Evolutionary conservation across 2,329 filamentous ascomycete genomes (phyloP).

Genomic region (Metarhizium album): DNA sequence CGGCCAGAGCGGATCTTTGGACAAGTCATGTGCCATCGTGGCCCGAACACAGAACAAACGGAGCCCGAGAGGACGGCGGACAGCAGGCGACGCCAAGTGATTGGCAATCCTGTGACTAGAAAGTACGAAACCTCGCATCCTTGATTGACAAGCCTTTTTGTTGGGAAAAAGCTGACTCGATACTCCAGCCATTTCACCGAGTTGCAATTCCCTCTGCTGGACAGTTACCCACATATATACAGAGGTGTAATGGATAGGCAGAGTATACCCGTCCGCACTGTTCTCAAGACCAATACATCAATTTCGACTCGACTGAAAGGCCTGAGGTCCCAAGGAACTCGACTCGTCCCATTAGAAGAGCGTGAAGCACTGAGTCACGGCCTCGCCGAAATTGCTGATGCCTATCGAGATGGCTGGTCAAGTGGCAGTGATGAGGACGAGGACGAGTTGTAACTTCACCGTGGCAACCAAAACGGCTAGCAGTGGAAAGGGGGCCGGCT

Average conservation of each 20-base stretch:
- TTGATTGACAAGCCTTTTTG: neutral
- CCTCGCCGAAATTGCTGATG: slow-evolving; percentile 72
- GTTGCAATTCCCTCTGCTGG: slow-evolving; percentile 49
- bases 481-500: neutral
- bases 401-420: slow-evolving; percentile 81
- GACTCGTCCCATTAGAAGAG: slow-evolving; percentile 62
- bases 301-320: slow-evolving; percentile 59
- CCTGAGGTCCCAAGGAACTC: slow-evolving; percentile 52
- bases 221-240: slow-evolving; percentile 77
- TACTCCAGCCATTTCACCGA: slow-evolving; percentile 5
- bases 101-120: slow-evolving; percentile 18
- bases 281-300: slow-evolving; percentile 63
- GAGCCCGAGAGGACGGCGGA: slow-evolving; percentile 4
- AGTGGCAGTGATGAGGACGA: slow-evolving; percentile 64
- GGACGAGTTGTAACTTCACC: slow-evolving; percentile 34
- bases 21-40: slow-evolving; percentile 15
- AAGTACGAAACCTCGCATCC: slow-evolving; percentile 12
- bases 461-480: neutral
- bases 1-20: slow-evolving; percentile 18
- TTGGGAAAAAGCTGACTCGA: neutral
- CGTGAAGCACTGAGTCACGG: slow-evolving; percentile 74
- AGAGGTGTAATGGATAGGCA: slow-evolving; percentile 25
- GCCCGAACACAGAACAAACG: slow-evolving; percentile 4
- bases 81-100: slow-evolving; percentile 11
- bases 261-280: slow-evolving; percentile 35